Percentiles rank a stretch among this genome's conserved stretches.
phyloP scores from a whole-genome alignment of 345 rosid species.

The Atalantia buxifolia region DNA sequence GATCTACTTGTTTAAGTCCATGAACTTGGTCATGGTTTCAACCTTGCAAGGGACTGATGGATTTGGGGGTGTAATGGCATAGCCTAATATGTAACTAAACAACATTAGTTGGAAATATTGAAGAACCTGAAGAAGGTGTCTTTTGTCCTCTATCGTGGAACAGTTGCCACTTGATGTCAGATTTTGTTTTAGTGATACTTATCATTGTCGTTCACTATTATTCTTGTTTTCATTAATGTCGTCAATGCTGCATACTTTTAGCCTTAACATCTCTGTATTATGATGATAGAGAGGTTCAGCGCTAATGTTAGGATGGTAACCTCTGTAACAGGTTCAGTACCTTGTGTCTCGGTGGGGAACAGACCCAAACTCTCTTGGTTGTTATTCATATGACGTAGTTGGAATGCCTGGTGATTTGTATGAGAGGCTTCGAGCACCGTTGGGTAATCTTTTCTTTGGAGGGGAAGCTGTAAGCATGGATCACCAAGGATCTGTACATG shows the following conservation, averaged over 20 bases:
- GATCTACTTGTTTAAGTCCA: too few species aligned
- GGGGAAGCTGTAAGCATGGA: constrained; percentile 88
- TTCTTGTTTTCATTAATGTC: not conserved
- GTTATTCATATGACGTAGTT: constrained; percentile 74
- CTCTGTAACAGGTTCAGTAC: constrained; percentile 50
- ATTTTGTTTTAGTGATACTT: not conserved
- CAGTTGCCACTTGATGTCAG: too few species aligned
- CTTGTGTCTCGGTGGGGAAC: constrained; percentile 80
- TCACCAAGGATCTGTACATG: constrained; percentile 84
- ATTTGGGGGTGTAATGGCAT: too few species aligned
- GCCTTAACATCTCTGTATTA: too few species aligned
- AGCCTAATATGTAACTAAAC: too few species aligned
- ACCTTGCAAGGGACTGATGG: too few species aligned
- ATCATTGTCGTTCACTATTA: not conserved
- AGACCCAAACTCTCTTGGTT: constrained; percentile 75
- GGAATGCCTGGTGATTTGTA: constrained; percentile 70
- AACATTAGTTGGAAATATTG: too few species aligned
- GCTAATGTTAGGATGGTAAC: not conserved
- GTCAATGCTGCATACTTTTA: not conserved
- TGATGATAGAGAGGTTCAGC: not conserved
- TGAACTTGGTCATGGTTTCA: too few species aligned
- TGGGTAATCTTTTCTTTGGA: constrained; percentile 76
- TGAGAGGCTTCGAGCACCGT: constrained; percentile 57
- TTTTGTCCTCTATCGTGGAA: too few species aligned
- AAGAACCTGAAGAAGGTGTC: too few species aligned